Conservation (phyloP, 768 basidiomycete genomes). For the Serpula lacrymans region DNA sequence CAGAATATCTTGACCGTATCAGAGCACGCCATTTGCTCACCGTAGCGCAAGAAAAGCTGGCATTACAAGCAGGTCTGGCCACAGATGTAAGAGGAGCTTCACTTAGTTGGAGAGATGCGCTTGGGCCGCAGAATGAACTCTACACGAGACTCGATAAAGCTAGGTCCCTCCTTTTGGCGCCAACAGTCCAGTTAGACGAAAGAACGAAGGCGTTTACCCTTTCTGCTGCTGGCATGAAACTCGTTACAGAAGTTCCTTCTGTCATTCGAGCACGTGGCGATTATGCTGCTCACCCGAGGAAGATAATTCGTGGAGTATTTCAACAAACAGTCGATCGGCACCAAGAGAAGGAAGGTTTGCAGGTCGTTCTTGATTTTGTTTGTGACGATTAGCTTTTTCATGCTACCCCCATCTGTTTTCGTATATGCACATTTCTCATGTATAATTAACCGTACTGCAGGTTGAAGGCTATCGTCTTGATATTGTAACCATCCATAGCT, state of each 20-base stretch:
- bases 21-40: constrained; percentile 1
- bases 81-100: not conserved
- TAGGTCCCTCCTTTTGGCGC: not conserved
- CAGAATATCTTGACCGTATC: not conserved
- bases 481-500: no score
- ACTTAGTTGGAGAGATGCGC: constrained; percentile 1
- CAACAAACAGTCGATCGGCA: no score
- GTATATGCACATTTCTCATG: no score
- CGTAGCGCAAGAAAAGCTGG: constrained; percentile 1
- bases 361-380: no score
- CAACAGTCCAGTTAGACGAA: not conserved
- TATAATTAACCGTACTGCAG: no score
- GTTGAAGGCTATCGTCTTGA: no score
- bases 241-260: not conserved
- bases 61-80: not conserved
- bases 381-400: no score
- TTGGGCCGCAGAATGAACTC: not conserved
- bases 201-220: not conserved
- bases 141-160: not conserved
- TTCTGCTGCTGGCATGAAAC: not conserved
- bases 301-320: no score
- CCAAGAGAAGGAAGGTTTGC: no score
- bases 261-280: not conserved
- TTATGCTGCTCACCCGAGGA: not conserved
- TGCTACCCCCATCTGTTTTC: no score